A percentile compares a stretch with the other conserved stretches of the same genome.
Evolutionary conservation across 805 yeast genomes (phyloP).

Genomic region (Metschnikowia rubicola): DNA sequence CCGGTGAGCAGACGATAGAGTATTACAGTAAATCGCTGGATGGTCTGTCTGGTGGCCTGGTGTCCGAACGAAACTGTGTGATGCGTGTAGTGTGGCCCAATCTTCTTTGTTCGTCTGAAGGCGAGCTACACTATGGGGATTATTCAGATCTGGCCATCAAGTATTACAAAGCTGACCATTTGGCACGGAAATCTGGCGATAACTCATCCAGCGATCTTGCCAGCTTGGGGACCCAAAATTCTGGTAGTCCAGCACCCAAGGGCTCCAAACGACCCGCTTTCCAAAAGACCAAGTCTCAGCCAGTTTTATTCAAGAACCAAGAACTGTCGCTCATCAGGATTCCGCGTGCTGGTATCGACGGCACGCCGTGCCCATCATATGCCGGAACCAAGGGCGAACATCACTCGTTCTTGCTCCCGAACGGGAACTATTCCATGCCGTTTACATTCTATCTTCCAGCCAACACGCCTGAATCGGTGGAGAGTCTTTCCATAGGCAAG

Average conservation of each 20-base stretch:
- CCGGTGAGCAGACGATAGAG: conserved; percentile 43
- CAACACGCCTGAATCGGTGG: conserved; percentile 47
- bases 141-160: conserved; percentile 37
- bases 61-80: conserved; percentile 37
- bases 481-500: conserved; percentile 43
- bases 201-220: conserved; percentile 12
- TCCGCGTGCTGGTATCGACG: conserved; percentile 39
- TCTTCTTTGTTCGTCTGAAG: conserved; percentile 38
- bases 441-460: conserved; percentile 45
- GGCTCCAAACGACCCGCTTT: conserved; percentile 23
- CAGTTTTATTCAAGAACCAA: conserved; percentile 17
- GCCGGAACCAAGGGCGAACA: conserved; percentile 13
- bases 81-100: conserved; percentile 48
- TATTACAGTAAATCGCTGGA: conserved; percentile 33
- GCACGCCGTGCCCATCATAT: conserved; percentile 31
- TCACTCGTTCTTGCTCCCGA: conserved; percentile 42
- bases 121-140: conserved; percentile 37
- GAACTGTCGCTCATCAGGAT: conserved; percentile 21
- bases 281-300: conserved; percentile 31
- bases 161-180: conserved; percentile 18
- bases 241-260: conserved; percentile 8
- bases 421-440: conserved; percentile 52
- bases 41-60: conserved; percentile 31
- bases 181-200: conserved; percentile 11
- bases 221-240: background rate